phyloP scores from a whole-genome alignment of 1,139 yeast genomes.

The Kazachstania sp. region DNA sequence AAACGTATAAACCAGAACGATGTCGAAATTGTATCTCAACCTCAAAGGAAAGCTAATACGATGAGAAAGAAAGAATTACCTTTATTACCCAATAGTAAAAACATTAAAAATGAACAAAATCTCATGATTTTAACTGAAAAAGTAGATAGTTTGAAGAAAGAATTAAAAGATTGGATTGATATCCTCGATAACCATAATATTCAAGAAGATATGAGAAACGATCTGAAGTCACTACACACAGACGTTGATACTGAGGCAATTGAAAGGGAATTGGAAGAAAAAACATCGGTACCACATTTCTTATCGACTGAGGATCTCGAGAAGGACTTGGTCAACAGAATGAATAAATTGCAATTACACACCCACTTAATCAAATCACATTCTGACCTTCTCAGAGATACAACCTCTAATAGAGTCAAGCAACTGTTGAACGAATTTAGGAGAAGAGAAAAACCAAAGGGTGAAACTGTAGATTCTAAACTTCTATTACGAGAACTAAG shows the following conservation, averaged over 20 bases:
- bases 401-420: slow-evolving; percentile 6
- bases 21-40: background rate
- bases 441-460: slow-evolving; percentile 1
- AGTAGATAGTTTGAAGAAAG: slow-evolving; percentile 17
- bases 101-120: slow-evolving; percentile 26
- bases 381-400: slow-evolving; percentile 7
- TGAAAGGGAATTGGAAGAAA: background rate
- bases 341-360: slow-evolving; percentile 12
- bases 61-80: slow-evolving; percentile 2
- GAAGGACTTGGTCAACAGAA: slow-evolving; percentile 10
- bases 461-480: slow-evolving; percentile 3
- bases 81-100: slow-evolving; percentile 25
- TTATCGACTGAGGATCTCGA: slow-evolving; percentile 5
- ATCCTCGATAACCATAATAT: slow-evolving; percentile 17
- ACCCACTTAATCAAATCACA: slow-evolving; percentile 13
- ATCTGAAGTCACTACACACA: slow-evolving; percentile 1
- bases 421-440: slow-evolving; percentile 4
- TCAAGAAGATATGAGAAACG: slow-evolving; percentile 15
- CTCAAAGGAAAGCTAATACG: background rate
- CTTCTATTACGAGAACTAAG: slow-evolving; percentile 7
- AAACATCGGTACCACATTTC: background rate
- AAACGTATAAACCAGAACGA: background rate
- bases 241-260: background rate
- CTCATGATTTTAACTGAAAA: slow-evolving; percentile 18
- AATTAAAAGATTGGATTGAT: slow-evolving; percentile 24